Evolutionary conservation across 2,329 filamentous ascomycete species (phyloP), one percentile per base, ranked within the genome.

Genomic region (Zymoseptoria tritici): DNA sequence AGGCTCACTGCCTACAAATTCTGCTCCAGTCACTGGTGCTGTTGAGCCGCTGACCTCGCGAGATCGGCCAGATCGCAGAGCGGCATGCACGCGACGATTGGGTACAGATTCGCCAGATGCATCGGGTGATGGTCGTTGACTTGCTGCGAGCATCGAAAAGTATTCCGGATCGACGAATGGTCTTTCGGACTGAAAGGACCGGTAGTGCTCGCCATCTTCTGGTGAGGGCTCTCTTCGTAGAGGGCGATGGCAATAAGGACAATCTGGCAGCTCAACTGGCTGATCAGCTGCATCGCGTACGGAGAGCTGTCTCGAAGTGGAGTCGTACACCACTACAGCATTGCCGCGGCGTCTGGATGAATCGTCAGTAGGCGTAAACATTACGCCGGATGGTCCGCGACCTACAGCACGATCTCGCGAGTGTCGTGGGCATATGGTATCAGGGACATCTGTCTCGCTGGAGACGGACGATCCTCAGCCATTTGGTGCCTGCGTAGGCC

Each of bases 301-400:
- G 67, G 91, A 90, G 64, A 99, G 85, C 68, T 92, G 89, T 64
- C 87, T 88, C 6, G 92, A 96, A 29, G 85, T 81, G 53, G 86
- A 89, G 76, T 99, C 93, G 71, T 90, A 92, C 46, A 97, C 86
- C 52, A 99, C 94, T 59, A 99, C 86, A 21, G 92, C 88, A 77
- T 96, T 91, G 71, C 90, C 89, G 74, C 97, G 91, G 63, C 93
- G 94, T 56, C 94, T 97, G 36, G 6, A 9, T 7, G 9, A 2
- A 4, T n/a, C 2, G 49, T 64, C 31, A 60, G 61, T 49, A 29
- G 22, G 36, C 31, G 24, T 19, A 31, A 21, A 9, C 24, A 31
- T 49, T 57, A 52, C 55, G 56, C 64, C 36, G 53, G 22, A 49
- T 24, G 55, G 26, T 50, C 46, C 56, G 66, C 68, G 68, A 82